Base-by-base conservation (phyloP, 1,284 basidiomycete species). In the Cutaneotrichosporon daszewskae region DNA sequence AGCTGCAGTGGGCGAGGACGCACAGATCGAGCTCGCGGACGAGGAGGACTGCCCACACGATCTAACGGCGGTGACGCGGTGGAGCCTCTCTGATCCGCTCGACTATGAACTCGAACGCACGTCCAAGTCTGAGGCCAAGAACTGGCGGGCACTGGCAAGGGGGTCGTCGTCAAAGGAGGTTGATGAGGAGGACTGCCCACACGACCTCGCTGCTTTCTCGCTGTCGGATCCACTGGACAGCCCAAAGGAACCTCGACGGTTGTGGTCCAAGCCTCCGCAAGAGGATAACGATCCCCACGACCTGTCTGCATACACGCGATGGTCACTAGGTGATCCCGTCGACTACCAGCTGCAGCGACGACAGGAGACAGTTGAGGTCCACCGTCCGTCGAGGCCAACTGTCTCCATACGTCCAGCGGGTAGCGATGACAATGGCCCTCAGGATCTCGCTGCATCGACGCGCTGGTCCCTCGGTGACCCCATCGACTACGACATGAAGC, bases 221-320 rank as follows among this genome's bases (percentile, higher is more conserved):
- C 37, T 37, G 5, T 19, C 24, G 8, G 37, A 37, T 25, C 37
- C 37, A 3, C 25, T 29, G 16, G 37, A 37, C 26, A 34, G 17
- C 20, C n/a, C n/a, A n/a, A n/a, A n/a, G n/a, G n/a, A n/a, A n/a
- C n/a, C n/a, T n/a, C n/a, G n/a, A n/a, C n/a, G n/a, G n/a, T n/a
- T n/a, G n/a, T n/a, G n/a, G n/a, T n/a, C n/a, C n/a, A n/a, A n/a
- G n/a, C n/a, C n/a, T n/a, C n/a, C n/a, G n/a, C n/a, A 24, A 4
- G 39, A 41, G 29, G 39, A 34, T 17, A 32, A 41, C 18, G 29
- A 27, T 10, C 39, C 39, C 14, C 39, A 41, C 22, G 39, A 41
- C 39, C 22, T 41, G 23, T 25, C 23, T 11, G 39, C 39, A 17
- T 22, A 31, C 7, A 41, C 39, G 16, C 31, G 31, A 11, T 41